Conservation (phyloP, 2,329 filamentous ascomycete genomes). For the Beauveria sp. region DNA sequence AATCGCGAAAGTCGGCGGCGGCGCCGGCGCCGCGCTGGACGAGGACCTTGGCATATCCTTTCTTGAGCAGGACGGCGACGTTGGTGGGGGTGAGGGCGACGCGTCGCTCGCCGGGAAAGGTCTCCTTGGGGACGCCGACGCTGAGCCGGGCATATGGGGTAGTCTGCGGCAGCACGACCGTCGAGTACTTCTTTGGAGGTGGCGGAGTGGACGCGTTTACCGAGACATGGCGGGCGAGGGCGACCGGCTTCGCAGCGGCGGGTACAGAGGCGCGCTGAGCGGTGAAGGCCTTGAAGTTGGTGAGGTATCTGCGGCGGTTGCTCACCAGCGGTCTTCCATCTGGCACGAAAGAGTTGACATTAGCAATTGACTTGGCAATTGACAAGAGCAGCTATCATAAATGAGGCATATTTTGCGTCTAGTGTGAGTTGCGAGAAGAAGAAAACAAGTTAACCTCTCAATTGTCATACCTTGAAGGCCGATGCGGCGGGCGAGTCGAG, state of each 20-base stretch:
- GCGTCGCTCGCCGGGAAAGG: constrained; percentile 69
- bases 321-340: constrained; percentile 13
- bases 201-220: constrained; percentile 19
- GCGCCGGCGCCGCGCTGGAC: constrained; percentile 75
- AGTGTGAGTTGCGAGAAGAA: no score
- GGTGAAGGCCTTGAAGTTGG: constrained; percentile 23
- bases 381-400: no score
- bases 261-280: constrained; percentile 19
- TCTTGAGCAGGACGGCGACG: constrained; percentile 73
- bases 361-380: constrained; percentile 3
- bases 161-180: constrained; percentile 32
- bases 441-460: no score
- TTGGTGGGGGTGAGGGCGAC: constrained; percentile 82
- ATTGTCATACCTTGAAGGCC: constrained; percentile 18
- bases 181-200: constrained; percentile 30
- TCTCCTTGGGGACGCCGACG: constrained; percentile 73
- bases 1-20: constrained; percentile 68
- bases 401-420: not conserved
- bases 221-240: constrained; percentile 33
- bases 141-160: constrained; percentile 64
- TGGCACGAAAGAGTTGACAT: constrained; percentile 6
- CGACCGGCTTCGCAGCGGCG: constrained; percentile 24
- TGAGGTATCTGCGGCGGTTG: constrained; percentile 32
- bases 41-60: constrained; percentile 70
- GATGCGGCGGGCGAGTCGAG: constrained; percentile 20